Conservation (phyloP, 176 grass and related monocot genomes). For the Elymus sibiricus region DNA sequence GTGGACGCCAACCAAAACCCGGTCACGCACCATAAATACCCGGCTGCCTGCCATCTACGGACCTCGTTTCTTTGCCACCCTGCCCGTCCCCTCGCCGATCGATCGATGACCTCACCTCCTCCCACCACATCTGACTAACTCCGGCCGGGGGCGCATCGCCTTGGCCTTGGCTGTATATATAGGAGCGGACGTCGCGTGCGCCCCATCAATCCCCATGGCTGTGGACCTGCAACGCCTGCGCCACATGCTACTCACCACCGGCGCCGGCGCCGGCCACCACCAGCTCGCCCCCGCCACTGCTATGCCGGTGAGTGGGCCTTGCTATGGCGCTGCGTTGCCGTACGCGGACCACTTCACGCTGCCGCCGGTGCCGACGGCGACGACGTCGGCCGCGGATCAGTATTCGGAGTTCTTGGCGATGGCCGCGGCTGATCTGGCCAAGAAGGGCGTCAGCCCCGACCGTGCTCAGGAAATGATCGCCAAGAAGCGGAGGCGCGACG, state of each 20-base stretch:
- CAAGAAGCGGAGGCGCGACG: conserved; percentile 32
- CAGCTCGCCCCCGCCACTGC: neutral
- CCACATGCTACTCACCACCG: conserved; percentile 22
- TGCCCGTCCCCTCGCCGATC: neutral
- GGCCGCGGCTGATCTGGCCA: neutral
- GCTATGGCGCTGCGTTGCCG: neutral
- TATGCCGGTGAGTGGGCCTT: neutral
- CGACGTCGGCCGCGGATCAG: neutral
- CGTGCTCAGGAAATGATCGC: neutral
- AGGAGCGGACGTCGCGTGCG: neutral
- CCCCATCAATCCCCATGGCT: conserved; percentile 39
- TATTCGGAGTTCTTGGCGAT: conserved; percentile 2
- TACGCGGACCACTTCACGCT: neutral
- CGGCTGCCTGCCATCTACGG: neutral
- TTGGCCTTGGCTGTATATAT: conserved; percentile 10
- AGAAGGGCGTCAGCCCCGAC: conserved; percentile 44
- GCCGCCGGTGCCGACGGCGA: neutral
- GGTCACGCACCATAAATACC: conserved; percentile 33
- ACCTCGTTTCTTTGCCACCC: neutral
- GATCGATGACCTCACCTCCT: neutral
- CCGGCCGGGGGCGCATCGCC: neutral
- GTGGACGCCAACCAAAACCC: neutral
- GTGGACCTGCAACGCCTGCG: conserved; percentile 51
- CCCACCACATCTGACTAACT: neutral
- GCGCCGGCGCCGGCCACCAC: neutral